Percentiles rank a stretch among this genome's conserved stretches.
Conservation (phyloP, 129 eudicot species). For the Lactuca sativa region DNA sequence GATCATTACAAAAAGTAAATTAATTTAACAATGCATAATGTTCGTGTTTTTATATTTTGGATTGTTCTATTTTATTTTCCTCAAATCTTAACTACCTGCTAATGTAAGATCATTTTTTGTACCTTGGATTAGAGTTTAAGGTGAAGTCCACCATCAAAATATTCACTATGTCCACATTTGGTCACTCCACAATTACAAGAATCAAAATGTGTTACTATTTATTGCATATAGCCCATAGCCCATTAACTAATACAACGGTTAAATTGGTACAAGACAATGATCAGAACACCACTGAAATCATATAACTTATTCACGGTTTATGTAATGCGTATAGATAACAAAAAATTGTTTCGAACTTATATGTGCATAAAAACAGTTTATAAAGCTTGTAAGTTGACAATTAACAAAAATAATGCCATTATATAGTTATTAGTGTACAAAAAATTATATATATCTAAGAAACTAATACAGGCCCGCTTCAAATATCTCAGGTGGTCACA, state of each 20-base stretch:
- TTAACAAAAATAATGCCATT: too few relatives aligned
- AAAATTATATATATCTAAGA: too few relatives aligned
- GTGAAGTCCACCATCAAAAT: too few relatives aligned
- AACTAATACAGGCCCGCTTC: neutral
- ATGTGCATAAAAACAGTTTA: too few relatives aligned
- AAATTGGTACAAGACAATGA: neutral
- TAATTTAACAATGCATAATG: neutral
- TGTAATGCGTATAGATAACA: neutral
- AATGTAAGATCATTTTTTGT: neutral
- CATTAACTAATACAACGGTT: neutral
- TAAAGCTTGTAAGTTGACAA: neutral
- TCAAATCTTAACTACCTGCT: neutral
- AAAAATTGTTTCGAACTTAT: too few relatives aligned
- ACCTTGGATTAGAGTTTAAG: too few relatives aligned
- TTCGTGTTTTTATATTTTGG: too few relatives aligned
- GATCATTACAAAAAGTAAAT: too few relatives aligned
- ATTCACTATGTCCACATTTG: neutral
- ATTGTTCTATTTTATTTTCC: neutral
- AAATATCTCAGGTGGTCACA: conserved; percentile 70
- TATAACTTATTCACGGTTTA: neutral
- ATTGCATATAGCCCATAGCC: neutral
- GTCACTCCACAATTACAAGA: neutral
- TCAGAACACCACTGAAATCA: neutral
- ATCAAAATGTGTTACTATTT: too few relatives aligned
- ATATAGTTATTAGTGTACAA: too few relatives aligned